Conservation (phyloP, 352 stramenopile species). For the Pythium aristosporum region DNA sequence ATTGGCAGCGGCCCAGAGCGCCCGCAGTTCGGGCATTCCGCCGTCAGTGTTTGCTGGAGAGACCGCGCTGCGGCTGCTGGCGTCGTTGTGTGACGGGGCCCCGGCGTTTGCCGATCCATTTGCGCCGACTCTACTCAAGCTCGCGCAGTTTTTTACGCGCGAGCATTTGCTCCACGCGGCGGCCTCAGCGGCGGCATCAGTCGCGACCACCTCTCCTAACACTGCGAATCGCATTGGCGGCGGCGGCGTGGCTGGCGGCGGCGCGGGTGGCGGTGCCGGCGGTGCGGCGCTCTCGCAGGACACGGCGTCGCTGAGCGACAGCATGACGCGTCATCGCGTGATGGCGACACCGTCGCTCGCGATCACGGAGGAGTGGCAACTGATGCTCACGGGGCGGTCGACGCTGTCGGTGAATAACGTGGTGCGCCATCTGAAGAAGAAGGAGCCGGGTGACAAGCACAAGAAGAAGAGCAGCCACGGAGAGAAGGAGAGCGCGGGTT, state of each 20-base stretch:
- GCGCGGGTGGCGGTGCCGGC: conserved; percentile 35
- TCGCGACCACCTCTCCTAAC: not conserved
- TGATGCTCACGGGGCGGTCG: conserved; percentile 67
- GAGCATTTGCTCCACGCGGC: conserved; percentile 77
- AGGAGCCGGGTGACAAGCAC: conserved; percentile 53
- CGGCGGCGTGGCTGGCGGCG: conserved; percentile 6
- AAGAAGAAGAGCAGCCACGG: conserved; percentile 29
- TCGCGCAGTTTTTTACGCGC: conserved; percentile 81
- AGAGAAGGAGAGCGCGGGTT: conserved; percentile 3
- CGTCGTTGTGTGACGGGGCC: conserved; percentile 47
- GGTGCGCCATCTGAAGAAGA: conserved; percentile 57
- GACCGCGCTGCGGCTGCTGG: conserved; percentile 70
- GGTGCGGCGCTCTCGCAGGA: conserved; percentile 23
- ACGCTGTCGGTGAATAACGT: conserved; percentile 83
- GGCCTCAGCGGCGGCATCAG: conserved; percentile 3
- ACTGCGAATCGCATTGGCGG: conserved; percentile 1
- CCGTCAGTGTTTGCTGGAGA: conserved; percentile 63
- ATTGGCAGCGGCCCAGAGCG: not conserved
- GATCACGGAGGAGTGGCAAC: conserved; percentile 82
- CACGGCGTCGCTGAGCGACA: conserved; percentile 36
- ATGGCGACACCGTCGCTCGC: conserved; percentile 87
- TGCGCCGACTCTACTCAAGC: conserved; percentile 70
- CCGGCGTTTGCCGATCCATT: conserved; percentile 82
- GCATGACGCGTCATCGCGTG: conserved; percentile 78
- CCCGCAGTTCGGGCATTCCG: conserved; percentile 22